Base-by-base conservation (phyloP, 2,329 filamentous ascomycete species). In the Pseudomassariella vexata region DNA sequence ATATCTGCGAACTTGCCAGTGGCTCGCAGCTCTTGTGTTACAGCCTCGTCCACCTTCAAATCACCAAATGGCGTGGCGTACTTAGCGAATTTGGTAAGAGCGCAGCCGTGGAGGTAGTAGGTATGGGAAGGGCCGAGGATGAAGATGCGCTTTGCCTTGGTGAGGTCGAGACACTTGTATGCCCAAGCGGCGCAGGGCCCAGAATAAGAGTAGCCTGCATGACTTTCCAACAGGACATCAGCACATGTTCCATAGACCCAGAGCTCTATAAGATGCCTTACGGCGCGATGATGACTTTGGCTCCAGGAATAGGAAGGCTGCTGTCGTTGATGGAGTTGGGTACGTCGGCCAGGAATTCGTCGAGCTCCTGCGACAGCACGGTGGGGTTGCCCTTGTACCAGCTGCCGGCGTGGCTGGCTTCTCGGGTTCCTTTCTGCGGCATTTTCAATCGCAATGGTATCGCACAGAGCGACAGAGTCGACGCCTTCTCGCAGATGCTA, bases 81-180 rank as follows among this genome's bases (percentile, higher is more conserved):
- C 38, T 69, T 66, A 19, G 67, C 69, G 52, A 86, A 88, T 9
- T 68, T 73, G 0, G 88, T 83, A 6, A 94, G 69, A 3, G 87
- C 88, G 43, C 85, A 84, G 30, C 80, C 84, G 2, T 73, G 66
- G 2, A 96, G 76, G 42, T 86, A 84, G 57, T 85, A 79, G 29
- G 90, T 87, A 52, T 98, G 92, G 1, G 90, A 95, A 3, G 92
- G 92, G 0, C 92, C 92, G 11, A 98, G 76, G 24, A 98, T 68
- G 53, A 98, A 96, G 42, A 98, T 75, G 3, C 88, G 82, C 60
- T 94, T 94, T 16, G 80, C 82, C 39, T 77, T 76, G 38, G 78
- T 81, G 35, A 96, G 71, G 56, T 96, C 88, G 30, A 94, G 79
- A 6, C 76, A 75, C 59, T 86, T 92, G 63, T 96, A 98, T 7